Evolutionary conservation across 2,329 filamentous ascomycete genomes (phyloP).

Genomic region (Penicillium sp.): DNA sequence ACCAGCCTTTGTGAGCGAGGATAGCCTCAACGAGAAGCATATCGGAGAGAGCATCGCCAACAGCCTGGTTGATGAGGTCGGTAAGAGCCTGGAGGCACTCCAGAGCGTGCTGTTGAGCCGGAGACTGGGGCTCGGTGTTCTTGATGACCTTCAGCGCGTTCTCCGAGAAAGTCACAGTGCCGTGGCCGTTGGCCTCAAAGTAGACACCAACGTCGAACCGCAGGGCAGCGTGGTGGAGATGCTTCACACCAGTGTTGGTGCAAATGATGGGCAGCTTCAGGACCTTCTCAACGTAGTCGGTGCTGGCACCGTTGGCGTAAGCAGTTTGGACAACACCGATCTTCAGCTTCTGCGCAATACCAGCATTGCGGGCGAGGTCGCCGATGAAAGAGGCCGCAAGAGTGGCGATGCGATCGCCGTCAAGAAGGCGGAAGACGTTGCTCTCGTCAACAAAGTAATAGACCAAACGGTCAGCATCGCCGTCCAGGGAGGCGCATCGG

Average conservation of each 20-base stretch:
- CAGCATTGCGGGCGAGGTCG: conserved; percentile 78
- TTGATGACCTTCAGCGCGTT: conserved; percentile 77
- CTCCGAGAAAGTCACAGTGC: conserved; percentile 90
- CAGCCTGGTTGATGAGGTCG: conserved; percentile 96
- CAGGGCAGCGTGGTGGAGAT: conserved; percentile 93
- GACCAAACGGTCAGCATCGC: conserved; percentile 91
- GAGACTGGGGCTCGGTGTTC: conserved; percentile 80
- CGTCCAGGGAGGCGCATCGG: conserved; percentile 88
- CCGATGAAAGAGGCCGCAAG: conserved; percentile 92
- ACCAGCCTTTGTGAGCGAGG: conserved; percentile 92
- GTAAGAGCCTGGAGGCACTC: conserved; percentile 80
- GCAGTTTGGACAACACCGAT: conserved; percentile 97
- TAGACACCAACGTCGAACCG: conserved; percentile 96
- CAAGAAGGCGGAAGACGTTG: conserved; percentile 84
- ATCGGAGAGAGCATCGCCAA: conserved; percentile 93
- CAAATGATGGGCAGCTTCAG: conserved; percentile 87
- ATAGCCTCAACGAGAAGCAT: conserved; percentile 96
- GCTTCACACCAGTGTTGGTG: conserved; percentile 95
- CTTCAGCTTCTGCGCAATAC: conserved; percentile 75
- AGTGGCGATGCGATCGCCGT: conserved; percentile 95
- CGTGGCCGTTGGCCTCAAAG: conserved; percentile 98
- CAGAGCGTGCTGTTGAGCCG: conserved; percentile 85
- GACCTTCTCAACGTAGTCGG: conserved; percentile 85
- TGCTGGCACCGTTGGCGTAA: conserved; percentile 95
- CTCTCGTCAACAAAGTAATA: conserved; percentile 90